Base-by-base conservation (phyloP, 495 filamentous ascomycete species). In the Pseudomonodictys pantanalensis region DNA sequence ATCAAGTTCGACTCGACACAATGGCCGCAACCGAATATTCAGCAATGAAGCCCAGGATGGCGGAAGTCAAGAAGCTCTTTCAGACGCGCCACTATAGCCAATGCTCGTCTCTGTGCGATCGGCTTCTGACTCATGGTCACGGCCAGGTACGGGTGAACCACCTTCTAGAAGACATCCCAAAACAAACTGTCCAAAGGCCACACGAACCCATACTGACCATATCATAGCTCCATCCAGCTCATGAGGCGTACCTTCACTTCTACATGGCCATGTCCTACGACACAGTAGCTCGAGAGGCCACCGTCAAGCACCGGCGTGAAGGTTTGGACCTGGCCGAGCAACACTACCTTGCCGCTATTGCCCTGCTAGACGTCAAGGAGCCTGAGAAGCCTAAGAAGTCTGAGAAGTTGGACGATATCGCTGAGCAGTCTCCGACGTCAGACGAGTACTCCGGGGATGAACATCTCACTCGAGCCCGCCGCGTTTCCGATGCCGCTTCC, bases 221-320 rank as follows among this genome's bases (percentile, higher is more conserved):
- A 35, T 45, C 17, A 50, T 52, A 66, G 63, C 60, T 60, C n/a
- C 43, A 67, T 41, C 64, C 60, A 4, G 28, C 65, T 15, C 57
- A 64, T 50, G 11, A 29, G 20, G 51, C 67, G 17, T 69, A 57
- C 44, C 53, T 67, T 9, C 53, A 65, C 48, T 69, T 69, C 49
- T 69, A 67, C 41, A n/a, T 56, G 4, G 67, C 67, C 9, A 41
- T 69, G 26, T 65, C 60, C 10, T 58, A 69, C 50, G 61, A 69
- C 32, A 42, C 56, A 2, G 35, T 65, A 24, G 64, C 65, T 5
- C 64, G 67, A 6, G 58, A 56, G 28, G 56, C 63, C 45, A 57
- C 50, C 49, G 53, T 56, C 24, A 10, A 33, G 22, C 53, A 60
- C 23, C 56, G 62, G 22, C 15, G 24, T 7, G n/a, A 28, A 17